Base-by-base conservation (phyloP, 179 eudicot species). In the Monotropa hypopitys region DNA sequence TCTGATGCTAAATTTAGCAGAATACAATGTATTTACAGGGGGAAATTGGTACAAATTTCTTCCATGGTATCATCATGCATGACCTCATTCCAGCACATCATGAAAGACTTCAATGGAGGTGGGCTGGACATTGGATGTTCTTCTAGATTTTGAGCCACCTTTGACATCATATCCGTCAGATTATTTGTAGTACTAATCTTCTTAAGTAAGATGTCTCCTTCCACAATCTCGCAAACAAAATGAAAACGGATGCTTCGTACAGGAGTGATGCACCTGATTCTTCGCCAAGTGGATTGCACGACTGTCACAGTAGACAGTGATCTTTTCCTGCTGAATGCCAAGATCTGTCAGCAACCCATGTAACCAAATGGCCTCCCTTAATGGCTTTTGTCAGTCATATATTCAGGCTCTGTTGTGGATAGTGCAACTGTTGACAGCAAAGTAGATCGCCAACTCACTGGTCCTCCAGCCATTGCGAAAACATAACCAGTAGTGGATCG, bases 261-360 rank as follows among this genome's bases (percentile, higher is more conserved):
- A 0, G 1, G 21, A 16, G 33, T 53, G 76, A 54, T 16, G 18
- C 0, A 53, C 66, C 35, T 54, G 50, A 21, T 53, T 73, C 49
- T 53, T 56, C 7, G 68, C 77, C 23, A 74, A 40, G 12, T 11
- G 21, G 8, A 74, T 74, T 4, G 50, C 67, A 74, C 59, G 77
- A 74, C n/a, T 54, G 2, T 54, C 47, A 33, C 49, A 73, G 46
- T 18, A 2, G 0, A 33, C 4, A 7, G 32, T 8, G 0, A 74
- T 5, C 0, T 63, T 1, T 7, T 45, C 61, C 43, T 76, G 71
- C 46, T 0, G 40, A 35, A 76, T 13, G 1, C 73, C 73, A 35
- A 67, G 32, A 76, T 7, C 16, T 7, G 10, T 47, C n/a, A n/a
- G n/a, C n/a, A n/a, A n/a, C n/a, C n/a, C n/a, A n/a, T n/a, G n/a